phyloP scores from a whole-genome alignment of 495 filamentous ascomycete genomes.

The Aspergillus egyptiacus region DNA sequence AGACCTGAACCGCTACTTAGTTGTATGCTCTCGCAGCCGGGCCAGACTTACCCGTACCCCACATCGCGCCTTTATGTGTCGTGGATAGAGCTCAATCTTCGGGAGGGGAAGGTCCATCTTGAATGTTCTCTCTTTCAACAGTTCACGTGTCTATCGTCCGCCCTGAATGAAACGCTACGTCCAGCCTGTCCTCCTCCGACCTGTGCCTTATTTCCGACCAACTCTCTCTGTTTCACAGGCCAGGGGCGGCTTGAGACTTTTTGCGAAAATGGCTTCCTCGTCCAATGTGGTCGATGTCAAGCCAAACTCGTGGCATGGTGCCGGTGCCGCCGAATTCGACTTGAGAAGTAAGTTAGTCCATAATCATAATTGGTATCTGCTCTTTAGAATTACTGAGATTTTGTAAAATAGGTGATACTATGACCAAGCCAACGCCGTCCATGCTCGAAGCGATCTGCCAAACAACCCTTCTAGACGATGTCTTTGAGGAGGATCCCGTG shows the following conservation, averaged over 20 bases:
- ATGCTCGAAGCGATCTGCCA: slow-evolving; percentile 66
- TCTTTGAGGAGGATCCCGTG: slow-evolving; percentile 75
- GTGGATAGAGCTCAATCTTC: not conserved
- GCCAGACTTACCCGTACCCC: not conserved
- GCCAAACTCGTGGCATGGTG: slow-evolving; percentile 48
- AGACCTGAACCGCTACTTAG: no score
- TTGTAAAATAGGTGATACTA: slow-evolving; percentile 52
- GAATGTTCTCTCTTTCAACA: not conserved
- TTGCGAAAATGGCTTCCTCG: slow-evolving; percentile 25
- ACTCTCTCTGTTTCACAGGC: not conserved
- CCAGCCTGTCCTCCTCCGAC: slow-evolving; percentile 17
- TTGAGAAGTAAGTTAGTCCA: slow-evolving; percentile 38
- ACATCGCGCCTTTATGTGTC: not conserved
- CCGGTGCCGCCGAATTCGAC: slow-evolving; percentile 61
- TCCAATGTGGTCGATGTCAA: slow-evolving; percentile 19
- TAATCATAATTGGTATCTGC: slow-evolving; percentile 6
- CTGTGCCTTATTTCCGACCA: slow-evolving; percentile 3
- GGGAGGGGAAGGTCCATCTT: not conserved
- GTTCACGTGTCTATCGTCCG: not conserved
- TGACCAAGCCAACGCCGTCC: slow-evolving; percentile 74
- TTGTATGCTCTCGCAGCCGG: not conserved
- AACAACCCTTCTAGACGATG: slow-evolving; percentile 69
- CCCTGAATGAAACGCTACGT: slow-evolving; percentile 13
- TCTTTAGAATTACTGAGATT: not conserved
- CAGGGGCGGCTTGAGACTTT: slow-evolving; percentile 11